Conservation (phyloP, 1,284 basidiomycete species). For the Leccinum holopus region DNA sequence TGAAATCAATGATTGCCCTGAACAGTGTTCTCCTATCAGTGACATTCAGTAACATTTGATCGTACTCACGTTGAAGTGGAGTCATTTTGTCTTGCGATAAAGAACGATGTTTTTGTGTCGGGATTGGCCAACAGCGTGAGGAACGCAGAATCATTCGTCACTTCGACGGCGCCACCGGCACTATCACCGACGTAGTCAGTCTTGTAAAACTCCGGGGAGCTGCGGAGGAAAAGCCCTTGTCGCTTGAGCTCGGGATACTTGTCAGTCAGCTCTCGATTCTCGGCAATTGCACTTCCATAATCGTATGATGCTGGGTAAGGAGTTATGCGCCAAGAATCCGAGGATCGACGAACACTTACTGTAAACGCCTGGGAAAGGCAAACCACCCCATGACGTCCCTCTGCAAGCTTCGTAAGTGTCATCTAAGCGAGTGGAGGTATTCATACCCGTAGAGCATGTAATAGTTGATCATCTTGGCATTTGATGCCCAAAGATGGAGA, state of each 20-base stretch:
- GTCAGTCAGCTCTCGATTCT: constrained; percentile 63
- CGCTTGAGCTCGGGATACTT: constrained; percentile 77
- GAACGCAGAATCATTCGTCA: constrained; percentile 53
- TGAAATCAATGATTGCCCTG: constrained; percentile 53
- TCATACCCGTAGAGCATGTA: constrained; percentile 77
- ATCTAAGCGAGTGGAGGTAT: neutral
- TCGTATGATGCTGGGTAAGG: constrained; percentile 54
- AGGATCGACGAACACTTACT: constrained; percentile 33
- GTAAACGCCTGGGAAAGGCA: constrained; percentile 68
- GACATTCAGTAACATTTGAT: neutral
- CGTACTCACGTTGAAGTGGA: constrained; percentile 64
- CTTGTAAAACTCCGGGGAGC: constrained; percentile 72
- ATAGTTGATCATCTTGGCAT: constrained; percentile 73
- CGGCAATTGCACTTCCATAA: constrained; percentile 65
- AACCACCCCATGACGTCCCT: constrained; percentile 76
- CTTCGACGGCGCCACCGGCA: constrained; percentile 47
- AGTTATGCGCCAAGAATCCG: constrained; percentile 8
- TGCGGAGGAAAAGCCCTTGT: constrained; percentile 72
- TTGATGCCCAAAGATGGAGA: constrained; percentile 70
- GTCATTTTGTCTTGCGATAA: constrained; percentile 64
- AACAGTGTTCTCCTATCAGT: constrained; percentile 7
- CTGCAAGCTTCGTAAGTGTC: constrained; percentile 36
- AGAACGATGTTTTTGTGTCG: constrained; percentile 63
- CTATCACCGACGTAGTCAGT: constrained; percentile 71
- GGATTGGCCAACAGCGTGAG: constrained; percentile 68